Base-by-base conservation (phyloP, 257 asterid species). In the Forsythia suspensa region DNA sequence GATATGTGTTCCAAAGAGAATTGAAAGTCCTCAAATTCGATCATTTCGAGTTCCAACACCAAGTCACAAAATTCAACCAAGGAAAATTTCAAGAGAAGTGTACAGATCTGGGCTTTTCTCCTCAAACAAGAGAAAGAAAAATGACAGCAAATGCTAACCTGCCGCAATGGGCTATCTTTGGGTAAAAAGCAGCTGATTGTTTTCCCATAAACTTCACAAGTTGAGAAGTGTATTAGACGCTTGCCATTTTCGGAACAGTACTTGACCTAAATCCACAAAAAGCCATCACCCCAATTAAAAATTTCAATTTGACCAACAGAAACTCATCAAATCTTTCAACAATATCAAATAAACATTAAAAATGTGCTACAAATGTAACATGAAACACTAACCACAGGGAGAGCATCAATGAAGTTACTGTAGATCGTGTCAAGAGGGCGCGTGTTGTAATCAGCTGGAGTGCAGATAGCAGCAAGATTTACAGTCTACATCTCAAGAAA, bases 391-490 rank as follows among this genome's bases (percentile, higher is more conserved):
- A 95, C 98, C 95, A 95, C 98, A 52, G 98, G 98, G 78, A 95
- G 94, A 80, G 99, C 99, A 80, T 95, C 99, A 73, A 90, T 88
- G 91, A 95, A 95, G 83, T 95, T 95, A 92, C 99, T 95, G 91
- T 93, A 95, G 69, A 95, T 95, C 11, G 99, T 95, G 86, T 95
- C 99, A 38, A 93, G 97, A 20, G 99, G 99, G 51, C 98, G 96
- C 3, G 97, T 94, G 77, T 95, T 95, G 81, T 95, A 95, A 85
- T 95, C 98, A 6, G 98, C 98, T 68, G 99, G 99, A 76, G 99
- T 95, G 88, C 99, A 95, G 85, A 95, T 95, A 79, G 98, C 98
- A 36, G 98, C 98, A 84, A 95, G 98, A 87, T 95, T 95, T 71
- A 95, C 82, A 20, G 96, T 90, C 98, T 95, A 75, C 79, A 75